These are phyloP conservation scores for Diddensiella santjacobensis DNA, from an alignment of 805 yeast genomes.

Conservation along the genomic window DNA sequence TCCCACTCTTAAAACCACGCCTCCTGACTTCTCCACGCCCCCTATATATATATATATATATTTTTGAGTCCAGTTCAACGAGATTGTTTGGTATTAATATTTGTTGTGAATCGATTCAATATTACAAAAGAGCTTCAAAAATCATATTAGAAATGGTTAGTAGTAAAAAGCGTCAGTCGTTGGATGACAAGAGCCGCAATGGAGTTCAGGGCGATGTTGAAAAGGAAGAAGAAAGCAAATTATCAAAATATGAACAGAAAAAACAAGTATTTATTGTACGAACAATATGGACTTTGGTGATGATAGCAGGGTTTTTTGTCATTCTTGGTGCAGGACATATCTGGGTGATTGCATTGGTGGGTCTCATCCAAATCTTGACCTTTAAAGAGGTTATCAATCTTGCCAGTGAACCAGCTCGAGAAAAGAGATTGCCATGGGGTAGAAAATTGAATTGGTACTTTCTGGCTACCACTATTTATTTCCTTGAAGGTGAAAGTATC, in stretches of 20 bases:
- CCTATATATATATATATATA: no score
- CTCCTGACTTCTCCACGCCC: no score
- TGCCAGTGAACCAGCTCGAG: slow-evolving; percentile 80
- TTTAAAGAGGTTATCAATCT: slow-evolving; percentile 87
- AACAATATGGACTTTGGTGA: slow-evolving; percentile 88
- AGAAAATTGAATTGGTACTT: slow-evolving; percentile 90
- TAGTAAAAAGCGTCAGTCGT: no score
- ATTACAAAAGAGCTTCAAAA: no score
- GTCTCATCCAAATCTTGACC: slow-evolving; percentile 72
- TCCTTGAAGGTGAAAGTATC: slow-evolving; percentile 80
- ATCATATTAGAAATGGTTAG: no score
- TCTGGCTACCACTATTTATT: slow-evolving; percentile 79
- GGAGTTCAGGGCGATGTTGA: no score
- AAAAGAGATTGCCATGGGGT: slow-evolving; percentile 77
- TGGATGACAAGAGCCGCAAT: no score
- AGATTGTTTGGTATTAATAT: no score
- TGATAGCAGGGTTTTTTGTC: slow-evolving; percentile 71
- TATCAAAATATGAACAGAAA: slow-evolving; percentile 38
- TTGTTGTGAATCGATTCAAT: no score
- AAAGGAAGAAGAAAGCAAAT: no score
- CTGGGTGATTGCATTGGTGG: slow-evolving; percentile 68
- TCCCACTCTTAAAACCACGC: no score
- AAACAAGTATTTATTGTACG: slow-evolving; percentile 82
- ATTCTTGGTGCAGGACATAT: slow-evolving; percentile 81
- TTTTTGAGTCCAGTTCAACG: no score